Conservation (phyloP, 176 grass and related monocot species). For the Thinopyrum elongatum region DNA sequence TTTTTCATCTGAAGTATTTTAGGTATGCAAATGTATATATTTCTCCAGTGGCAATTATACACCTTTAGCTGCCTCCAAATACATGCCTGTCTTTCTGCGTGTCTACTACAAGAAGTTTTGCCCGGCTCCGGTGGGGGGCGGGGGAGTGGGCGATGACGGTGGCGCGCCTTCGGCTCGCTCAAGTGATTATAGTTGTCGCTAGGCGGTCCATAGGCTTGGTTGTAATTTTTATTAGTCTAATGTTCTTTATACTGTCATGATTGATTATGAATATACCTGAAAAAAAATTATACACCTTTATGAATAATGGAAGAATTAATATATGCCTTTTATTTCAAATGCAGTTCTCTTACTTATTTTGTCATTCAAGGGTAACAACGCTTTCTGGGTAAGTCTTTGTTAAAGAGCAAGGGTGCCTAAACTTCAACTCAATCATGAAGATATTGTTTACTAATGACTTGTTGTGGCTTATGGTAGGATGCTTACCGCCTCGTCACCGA, state of each 20-base stretch:
- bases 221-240: too few relatives aligned
- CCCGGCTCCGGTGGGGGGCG: too few relatives aligned
- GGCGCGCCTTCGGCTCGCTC: too few relatives aligned
- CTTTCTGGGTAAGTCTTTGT: constrained; percentile 1
- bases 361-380: background rate
- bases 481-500: background rate
- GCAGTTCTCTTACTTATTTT: background rate
- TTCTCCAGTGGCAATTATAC: background rate
- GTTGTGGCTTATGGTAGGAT: background rate
- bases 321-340: background rate
- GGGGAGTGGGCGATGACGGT: too few relatives aligned
- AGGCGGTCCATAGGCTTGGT: too few relatives aligned
- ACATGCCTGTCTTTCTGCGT: too few relatives aligned
- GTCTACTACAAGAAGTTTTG: too few relatives aligned
- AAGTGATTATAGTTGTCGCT: too few relatives aligned
- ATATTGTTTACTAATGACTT: background rate
- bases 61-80: background rate
- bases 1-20: background rate
- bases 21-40: background rate
- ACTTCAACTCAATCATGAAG: background rate
- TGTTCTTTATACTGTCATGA: too few relatives aligned
- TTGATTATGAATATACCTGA: too few relatives aligned
- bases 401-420: background rate
- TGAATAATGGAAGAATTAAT: background rate
- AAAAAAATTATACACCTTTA: background rate